These are phyloP conservation scores for Solanum stenotomum DNA, from an alignment of 257 asterid species.

Conservation along the genomic window DNA sequence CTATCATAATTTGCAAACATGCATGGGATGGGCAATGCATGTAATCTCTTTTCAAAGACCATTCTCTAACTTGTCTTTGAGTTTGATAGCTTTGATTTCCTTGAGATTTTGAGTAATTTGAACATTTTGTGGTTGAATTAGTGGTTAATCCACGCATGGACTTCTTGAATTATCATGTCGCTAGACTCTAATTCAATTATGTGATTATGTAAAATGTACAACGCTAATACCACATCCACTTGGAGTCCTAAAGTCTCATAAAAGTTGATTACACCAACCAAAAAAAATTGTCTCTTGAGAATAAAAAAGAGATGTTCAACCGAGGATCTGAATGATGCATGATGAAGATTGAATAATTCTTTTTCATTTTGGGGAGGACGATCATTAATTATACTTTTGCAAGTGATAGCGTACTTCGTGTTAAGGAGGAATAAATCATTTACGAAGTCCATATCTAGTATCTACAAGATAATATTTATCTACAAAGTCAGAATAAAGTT, in stretches of 20 bases:
- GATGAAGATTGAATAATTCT: not conserved
- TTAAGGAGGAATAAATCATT: not conserved
- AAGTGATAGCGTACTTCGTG: not conserved
- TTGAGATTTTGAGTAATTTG: not conserved
- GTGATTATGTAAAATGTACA: not conserved
- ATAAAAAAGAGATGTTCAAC: not conserved
- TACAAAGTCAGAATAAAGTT: not conserved
- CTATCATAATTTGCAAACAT: too few species aligned
- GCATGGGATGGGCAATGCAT: too few species aligned
- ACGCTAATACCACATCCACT: not conserved
- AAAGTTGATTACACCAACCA: not conserved
- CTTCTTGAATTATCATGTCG: not conserved
- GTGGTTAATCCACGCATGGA: not conserved
- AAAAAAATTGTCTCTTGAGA: not conserved
- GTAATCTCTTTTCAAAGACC: too few species aligned
- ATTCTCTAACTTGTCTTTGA: not conserved
- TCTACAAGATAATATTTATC: not conserved
- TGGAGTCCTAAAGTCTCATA: not conserved
- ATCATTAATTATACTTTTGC: not conserved
- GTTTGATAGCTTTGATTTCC: not conserved
- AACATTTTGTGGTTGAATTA: not conserved
- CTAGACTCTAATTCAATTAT: too few species aligned
- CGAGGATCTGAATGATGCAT: not conserved
- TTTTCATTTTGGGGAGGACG: not conserved
- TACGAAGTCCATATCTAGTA: not conserved